phyloP scores from a whole-genome alignment of 140 eudicot species.

The Cichorium intybus region DNA sequence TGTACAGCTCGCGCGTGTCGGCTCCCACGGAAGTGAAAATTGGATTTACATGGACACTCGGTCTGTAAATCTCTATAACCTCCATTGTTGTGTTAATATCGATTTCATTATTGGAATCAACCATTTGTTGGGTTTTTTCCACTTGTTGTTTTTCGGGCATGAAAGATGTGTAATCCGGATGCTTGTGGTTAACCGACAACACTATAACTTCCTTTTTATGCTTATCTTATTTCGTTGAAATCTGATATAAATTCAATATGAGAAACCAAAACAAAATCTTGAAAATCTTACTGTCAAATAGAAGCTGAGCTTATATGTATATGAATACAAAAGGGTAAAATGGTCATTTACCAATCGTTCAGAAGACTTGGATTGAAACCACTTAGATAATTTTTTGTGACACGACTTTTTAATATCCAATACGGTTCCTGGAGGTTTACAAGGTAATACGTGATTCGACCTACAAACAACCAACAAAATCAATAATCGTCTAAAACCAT shows the following conservation, averaged over 20 bases:
- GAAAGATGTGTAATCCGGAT: constrained; percentile 70
- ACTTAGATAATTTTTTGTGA: constrained; percentile 70
- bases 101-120: no score
- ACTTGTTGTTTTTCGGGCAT: constrained; percentile 71
- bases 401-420: constrained; percentile 70
- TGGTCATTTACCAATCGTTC: constrained; percentile 52
- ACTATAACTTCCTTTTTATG: constrained; percentile 88
- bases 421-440: constrained; percentile 80
- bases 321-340: no score
- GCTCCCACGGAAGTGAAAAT: no score
- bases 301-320: no score
- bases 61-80: no score
- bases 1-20: no score
- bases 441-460: constrained; percentile 86
- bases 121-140: constrained; percentile 53
- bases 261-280: background rate
- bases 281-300: no score
- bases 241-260: constrained; percentile 36
- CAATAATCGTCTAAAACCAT: background rate
- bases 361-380: constrained; percentile 77
- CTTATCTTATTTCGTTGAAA: constrained; percentile 80
- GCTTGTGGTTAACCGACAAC: constrained; percentile 75
- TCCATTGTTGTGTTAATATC: no score
- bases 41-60: no score
- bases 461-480: no score